Evolutionary conservation across 345 rosid genomes (phyloP).

Genomic region (Abelmoschus esculentus): DNA sequence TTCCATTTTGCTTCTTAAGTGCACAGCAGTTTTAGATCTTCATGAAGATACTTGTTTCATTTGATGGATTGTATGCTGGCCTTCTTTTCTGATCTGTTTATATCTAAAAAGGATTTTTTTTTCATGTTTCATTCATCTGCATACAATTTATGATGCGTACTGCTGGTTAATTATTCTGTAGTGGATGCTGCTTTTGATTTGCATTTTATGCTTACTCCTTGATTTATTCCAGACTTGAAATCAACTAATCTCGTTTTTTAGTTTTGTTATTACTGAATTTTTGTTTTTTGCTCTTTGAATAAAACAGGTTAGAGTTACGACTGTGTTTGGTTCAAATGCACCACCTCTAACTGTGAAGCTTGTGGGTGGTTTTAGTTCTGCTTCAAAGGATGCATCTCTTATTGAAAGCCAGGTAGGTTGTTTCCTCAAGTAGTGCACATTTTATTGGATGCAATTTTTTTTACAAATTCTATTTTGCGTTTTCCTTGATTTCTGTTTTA

Average conservation of each 20-base stretch:
- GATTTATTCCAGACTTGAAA: neutral
- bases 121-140: neutral
- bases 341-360: conserved; percentile 78
- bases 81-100: neutral
- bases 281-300: neutral
- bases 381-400: conserved; percentile 44
- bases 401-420: conserved; percentile 59
- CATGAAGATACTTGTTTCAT: neutral
- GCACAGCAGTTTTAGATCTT: neutral
- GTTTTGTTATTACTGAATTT: neutral
- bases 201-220: neutral
- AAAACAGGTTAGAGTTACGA: conserved; percentile 72
- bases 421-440: neutral
- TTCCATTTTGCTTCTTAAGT: conserved; percentile 2
- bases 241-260: conserved; percentile 2
- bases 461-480: conserved; percentile 6
- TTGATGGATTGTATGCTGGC: neutral
- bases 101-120: neutral
- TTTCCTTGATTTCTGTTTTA: neutral
- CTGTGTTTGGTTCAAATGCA: conserved; percentile 73
- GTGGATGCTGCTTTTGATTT: neutral
- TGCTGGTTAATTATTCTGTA: neutral
- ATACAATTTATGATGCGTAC: neutral
- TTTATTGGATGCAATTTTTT: conserved; percentile 8
- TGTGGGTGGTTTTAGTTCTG: conserved; percentile 37